Evolutionary conservation across 169 alveolate species (phyloP), one percentile per base, ranked within the genome.

Genomic region (Babesia divergens): DNA sequence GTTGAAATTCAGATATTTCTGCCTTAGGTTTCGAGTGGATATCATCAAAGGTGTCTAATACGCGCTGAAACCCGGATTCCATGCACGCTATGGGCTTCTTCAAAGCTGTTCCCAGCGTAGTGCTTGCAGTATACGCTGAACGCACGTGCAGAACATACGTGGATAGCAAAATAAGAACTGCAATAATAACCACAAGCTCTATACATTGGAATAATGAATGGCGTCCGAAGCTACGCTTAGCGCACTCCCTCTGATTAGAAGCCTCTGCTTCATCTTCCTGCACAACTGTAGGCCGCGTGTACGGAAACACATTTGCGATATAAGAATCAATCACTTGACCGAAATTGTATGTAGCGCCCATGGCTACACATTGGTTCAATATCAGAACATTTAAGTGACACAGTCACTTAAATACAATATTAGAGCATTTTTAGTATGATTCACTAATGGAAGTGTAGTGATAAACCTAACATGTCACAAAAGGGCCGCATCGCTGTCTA

Each of bases 261-360:
- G 43, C 82, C 49, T 77, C 60, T 24, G 59, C 16, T 22, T n/a
- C 42, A 20, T 32, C 77, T 13, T 55, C 44, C 20, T 34, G 44
- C 31, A 6, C 38, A 1, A 6, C 22, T n/a, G 7, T 20, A 8
- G 18, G 60, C 29, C 31, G 53, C 9, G 16, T 31, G 43, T 32
- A 6, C 20, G 86, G 80, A 54, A 77, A 77, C 6, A 77, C 55
- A 20, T 35, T 38, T 14, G 62, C 44, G 26, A 77, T 68, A 42
- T 77, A 77, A 16, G 77, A 29, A 34, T 77, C 72, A 24, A 77
- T 46, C 16, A 77, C 74, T 20, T 46, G 75, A 14, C 72, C 86
- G 64, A 77, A 77, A 60, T 77, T 77, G 62, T 64, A 66, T n/a
- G 56, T 53, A 46, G 24, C 66, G 62, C 24, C 46, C 82, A 50